These are phyloP conservation scores for Phlyctochytrium arcticum DNA, from an alignment of 192 early-diverging fungal genomes.

Conservation along the genomic window DNA sequence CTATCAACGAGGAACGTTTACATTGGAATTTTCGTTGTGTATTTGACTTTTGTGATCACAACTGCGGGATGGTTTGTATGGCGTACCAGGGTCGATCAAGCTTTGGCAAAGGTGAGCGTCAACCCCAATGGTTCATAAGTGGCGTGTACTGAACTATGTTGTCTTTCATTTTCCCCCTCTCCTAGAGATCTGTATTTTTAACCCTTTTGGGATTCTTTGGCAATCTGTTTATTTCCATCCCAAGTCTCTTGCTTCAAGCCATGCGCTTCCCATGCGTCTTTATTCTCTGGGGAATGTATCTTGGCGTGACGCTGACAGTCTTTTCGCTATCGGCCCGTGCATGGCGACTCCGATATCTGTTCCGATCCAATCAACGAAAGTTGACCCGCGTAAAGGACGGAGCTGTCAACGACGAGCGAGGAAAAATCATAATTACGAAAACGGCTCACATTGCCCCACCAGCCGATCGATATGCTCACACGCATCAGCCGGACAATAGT, in stretches of 20 bases:
- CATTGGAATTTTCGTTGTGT: not conserved
- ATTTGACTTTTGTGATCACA: slow-evolving; percentile 14
- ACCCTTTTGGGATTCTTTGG: slow-evolving; percentile 20
- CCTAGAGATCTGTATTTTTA: slow-evolving; percentile 20
- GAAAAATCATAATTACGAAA: too few species aligned
- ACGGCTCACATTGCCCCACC: too few species aligned
- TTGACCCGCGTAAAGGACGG: slow-evolving; percentile 13
- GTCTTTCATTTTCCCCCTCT: too few species aligned
- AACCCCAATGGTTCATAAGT: not conserved
- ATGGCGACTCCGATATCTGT: slow-evolving; percentile 17
- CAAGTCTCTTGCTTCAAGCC: slow-evolving; percentile 17
- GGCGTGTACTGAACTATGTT: not conserved
- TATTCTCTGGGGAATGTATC: slow-evolving; percentile 5
- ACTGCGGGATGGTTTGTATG: slow-evolving; percentile 14
- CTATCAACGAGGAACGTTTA: slow-evolving; percentile 6
- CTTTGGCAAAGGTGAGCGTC: slow-evolving; percentile 13
- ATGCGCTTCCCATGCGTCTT: slow-evolving; percentile 17
- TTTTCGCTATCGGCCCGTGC: slow-evolving; percentile 26
- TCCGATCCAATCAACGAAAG: slow-evolving; percentile 18
- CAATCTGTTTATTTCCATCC: slow-evolving; percentile 14
- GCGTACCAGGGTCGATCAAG: slow-evolving; percentile 1
- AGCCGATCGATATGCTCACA: too few species aligned
- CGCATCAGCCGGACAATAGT: too few species aligned
- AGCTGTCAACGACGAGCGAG: too few species aligned
- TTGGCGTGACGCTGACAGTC: slow-evolving; percentile 19